Evolutionary conservation across 371 early-diverging fungal species (phyloP).

Genomic region (Blastocladiella emersonii): DNA sequence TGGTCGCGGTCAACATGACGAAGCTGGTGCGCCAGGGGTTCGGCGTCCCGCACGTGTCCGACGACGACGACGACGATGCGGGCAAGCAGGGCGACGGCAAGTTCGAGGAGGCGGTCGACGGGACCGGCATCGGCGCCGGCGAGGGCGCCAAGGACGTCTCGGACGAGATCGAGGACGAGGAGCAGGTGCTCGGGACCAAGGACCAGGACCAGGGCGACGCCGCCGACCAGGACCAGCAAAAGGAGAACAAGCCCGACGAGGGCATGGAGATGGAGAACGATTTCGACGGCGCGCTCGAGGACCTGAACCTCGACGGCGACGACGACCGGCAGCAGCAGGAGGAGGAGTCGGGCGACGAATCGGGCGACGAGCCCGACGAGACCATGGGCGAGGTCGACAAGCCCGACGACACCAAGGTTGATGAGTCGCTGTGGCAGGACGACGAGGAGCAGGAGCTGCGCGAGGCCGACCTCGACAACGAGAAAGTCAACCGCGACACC

Average conservation of each 20-base stretch:
- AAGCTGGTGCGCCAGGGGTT: conserved; percentile 67
- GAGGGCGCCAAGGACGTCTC: conserved; percentile 89
- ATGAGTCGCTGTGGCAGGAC: conserved; percentile 95
- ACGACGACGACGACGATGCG: conserved; percentile 39
- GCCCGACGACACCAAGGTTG: conserved; percentile 77
- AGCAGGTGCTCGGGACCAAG: conserved; percentile 78
- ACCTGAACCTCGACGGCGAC: conserved; percentile 40
- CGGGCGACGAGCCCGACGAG: conserved; percentile 33
- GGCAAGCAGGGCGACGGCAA: conserved; percentile 35
- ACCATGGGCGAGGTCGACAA: conserved; percentile 75
- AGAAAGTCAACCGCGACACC: conserved; percentile 11
- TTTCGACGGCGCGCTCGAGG: conserved; percentile 85
- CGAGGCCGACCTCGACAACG: conserved; percentile 41
- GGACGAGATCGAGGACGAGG: conserved; percentile 91
- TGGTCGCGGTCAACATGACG: conserved; percentile 53
- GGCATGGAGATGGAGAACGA: conserved; percentile 95
- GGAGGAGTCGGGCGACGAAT: conserved; percentile 37
- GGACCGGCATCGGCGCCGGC: conserved; percentile 93
- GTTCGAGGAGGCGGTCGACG: conserved; percentile 28
- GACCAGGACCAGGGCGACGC: conserved; percentile 50
- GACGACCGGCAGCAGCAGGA: conserved; percentile 35
- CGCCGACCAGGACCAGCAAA: conserved; percentile 27
- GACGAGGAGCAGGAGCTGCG: conserved; percentile 49
- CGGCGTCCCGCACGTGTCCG: conserved; percentile 41
- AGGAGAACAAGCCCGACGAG: conserved; percentile 68